Evolutionary conservation across 225 moss, liverwort and hornwort genomes (phyloP), one percentile per base, ranked within the genome.

Genomic region (Thuidium tamariscinum): DNA sequence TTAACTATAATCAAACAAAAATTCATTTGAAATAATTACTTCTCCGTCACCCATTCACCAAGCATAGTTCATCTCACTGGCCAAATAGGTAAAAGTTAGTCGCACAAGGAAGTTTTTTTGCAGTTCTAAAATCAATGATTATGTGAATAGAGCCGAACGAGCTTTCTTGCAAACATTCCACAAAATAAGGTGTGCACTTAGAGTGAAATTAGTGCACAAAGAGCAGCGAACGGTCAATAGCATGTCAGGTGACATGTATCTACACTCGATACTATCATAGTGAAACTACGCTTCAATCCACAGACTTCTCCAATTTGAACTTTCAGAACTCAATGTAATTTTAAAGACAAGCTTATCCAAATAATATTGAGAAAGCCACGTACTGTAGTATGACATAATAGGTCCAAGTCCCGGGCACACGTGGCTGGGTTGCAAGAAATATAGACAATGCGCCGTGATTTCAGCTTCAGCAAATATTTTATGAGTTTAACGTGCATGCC

Each of bases 351-450:
- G 56, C 39, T 78, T 56, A 80, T 54, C 34, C 39, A 41, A 81
- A 62, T 52, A 64, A 9, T 39, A 59, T 39, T 56, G 62, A 70
- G 81, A 61, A 79, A 51, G 88, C 64, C 70, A 86, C 93, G 91
- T 90, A 89, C 95, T 89, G 88, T 92, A 57, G 67, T 92, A 77
- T 99, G 99, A 88, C 99, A 99, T 25, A 99, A 87, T 65, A 96
- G 91, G 87, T 97, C 99, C 69, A 99, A 92, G 87, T 99, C 99
- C 81, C 99, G 94, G 74, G 99, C 97, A 87, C 96, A 96, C 42
- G 99, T 99, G 82, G 99, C 95, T 69, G 99, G 99, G 84, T 99
- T 99, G 93, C 99, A 99, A 67, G 99, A 99, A 34, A 99, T 95
- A 84, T 99, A 99, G 34, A 99, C 90, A 84, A 99, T 97, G 74